Percentiles rank a stretch among this genome's conserved stretches.
These are phyloP conservation scores for Diaporthe citrichinensis DNA, from an alignment of 2,329 filamentous ascomycete genomes.

Conservation along the genomic window DNA sequence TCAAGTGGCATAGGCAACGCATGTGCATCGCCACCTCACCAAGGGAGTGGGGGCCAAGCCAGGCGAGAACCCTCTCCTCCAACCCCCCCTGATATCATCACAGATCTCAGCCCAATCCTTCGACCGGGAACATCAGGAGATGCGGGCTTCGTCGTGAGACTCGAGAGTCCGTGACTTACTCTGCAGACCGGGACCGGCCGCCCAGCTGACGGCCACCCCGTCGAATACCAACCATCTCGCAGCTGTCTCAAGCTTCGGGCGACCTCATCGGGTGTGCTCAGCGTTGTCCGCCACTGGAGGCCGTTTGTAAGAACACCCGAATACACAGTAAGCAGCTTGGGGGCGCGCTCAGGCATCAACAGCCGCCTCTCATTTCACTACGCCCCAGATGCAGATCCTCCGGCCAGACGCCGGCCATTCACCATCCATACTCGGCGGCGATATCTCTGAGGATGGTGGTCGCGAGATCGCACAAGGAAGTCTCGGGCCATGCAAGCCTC, in stretches of 20 bases:
- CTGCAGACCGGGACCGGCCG: slow-evolving; percentile 24
- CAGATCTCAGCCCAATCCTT: slow-evolving; percentile 25
- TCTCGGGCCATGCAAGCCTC: slow-evolving; percentile 34
- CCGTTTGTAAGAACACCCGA: not conserved
- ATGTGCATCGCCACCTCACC: slow-evolving; percentile 18
- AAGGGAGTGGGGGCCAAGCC: slow-evolving; percentile 24
- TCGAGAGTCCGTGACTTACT: slow-evolving; percentile 16
- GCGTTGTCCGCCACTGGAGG: not conserved
- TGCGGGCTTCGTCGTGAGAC: slow-evolving; percentile 29
- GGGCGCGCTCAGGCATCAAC: slow-evolving; percentile 20
- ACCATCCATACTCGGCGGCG: not conserved
- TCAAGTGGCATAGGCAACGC: not conserved
- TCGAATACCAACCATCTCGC: slow-evolving; percentile 8
- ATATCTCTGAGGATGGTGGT: slow-evolving; percentile 15
- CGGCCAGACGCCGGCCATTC: not conserved
- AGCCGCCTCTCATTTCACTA: slow-evolving; percentile 3
- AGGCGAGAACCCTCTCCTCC: not conserved
- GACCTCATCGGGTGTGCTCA: not conserved
- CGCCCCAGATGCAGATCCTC: not conserved
- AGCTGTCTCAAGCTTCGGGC: slow-evolving; percentile 2
- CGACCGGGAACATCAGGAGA: slow-evolving; percentile 20
- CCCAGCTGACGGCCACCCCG: slow-evolving; percentile 2
- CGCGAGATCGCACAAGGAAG: slow-evolving; percentile 26
- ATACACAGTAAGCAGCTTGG: not conserved
- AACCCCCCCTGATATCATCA: slow-evolving; percentile 8